These are phyloP conservation scores for Phytophthora meadii DNA, from an alignment of 352 stramenopile genomes.

Conservation along the genomic window DNA sequence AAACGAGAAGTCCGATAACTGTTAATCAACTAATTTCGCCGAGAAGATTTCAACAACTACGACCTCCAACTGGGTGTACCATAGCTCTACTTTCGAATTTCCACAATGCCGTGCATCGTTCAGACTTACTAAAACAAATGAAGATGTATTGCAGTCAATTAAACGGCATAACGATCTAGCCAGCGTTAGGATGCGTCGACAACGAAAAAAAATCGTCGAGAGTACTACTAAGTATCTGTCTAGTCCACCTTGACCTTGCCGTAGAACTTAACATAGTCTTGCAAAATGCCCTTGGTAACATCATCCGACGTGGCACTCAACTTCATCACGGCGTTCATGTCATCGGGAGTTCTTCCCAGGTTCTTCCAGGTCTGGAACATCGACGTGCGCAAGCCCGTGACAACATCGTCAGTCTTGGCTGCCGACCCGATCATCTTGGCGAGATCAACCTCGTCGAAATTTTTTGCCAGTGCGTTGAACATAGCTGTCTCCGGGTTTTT, in stretches of 20 bases:
- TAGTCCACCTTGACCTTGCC: slow-evolving; percentile 2
- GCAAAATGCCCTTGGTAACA: slow-evolving; percentile 2
- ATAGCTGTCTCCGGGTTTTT: slow-evolving; percentile 3
- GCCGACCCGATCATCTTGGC: slow-evolving; percentile 13
- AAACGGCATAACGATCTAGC: too few relatives aligned
- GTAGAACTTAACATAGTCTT: slow-evolving; percentile 9
- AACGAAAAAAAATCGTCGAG: too few relatives aligned
- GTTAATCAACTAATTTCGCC: too few relatives aligned
- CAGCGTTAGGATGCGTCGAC: too few relatives aligned
- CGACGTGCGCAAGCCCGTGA: not conserved
- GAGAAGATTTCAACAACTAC: too few relatives aligned
- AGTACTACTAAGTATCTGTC: too few relatives aligned
- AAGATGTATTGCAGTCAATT: too few relatives aligned
- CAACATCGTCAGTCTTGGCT: not conserved
- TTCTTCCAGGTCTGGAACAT: slow-evolving; percentile 3
- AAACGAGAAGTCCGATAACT: too few relatives aligned
- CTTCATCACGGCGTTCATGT: slow-evolving; percentile 1
- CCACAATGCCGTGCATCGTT: too few relatives aligned
- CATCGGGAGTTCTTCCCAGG: not conserved
- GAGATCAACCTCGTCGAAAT: not conserved
- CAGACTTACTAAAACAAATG: too few relatives aligned
- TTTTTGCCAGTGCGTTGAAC: not conserved
- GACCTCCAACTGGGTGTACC: too few relatives aligned
- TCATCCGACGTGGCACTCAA: slow-evolving; percentile 1
- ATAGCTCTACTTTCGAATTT: too few relatives aligned